phyloP scores from a whole-genome alignment of 805 yeast species.

The Peterozyma xylosa region DNA sequence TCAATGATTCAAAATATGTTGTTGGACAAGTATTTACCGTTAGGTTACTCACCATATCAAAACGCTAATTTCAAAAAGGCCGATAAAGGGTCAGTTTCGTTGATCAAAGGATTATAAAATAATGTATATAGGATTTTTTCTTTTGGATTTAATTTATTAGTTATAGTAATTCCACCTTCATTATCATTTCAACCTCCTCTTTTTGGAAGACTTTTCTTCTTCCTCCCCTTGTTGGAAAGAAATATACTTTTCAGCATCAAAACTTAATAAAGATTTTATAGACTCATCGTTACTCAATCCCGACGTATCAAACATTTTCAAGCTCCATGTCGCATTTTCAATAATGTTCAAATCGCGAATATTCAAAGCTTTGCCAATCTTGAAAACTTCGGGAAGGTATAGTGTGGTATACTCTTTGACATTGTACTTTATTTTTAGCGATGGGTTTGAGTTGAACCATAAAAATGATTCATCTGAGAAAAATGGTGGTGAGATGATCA shows the following conservation, averaged over 20 bases:
- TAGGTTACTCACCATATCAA: constrained; percentile 37
- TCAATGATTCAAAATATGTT: constrained; percentile 71
- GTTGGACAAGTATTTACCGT: constrained; percentile 60
- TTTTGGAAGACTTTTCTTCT: background rate
- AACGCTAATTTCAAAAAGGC: constrained; percentile 5
- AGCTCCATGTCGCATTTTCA: constrained; percentile 9
- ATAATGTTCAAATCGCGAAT: constrained; percentile 5
- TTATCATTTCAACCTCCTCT: background rate
- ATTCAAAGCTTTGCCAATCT: background rate
- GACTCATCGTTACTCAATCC: too few relatives aligned
- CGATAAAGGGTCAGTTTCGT: constrained; percentile 2
- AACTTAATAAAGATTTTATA: too few relatives aligned
- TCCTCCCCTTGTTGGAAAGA: background rate
- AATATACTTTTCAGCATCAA: too few relatives aligned
- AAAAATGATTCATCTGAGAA: constrained; percentile 41
- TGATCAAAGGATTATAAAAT: constrained; percentile 3
- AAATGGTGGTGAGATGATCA: constrained; percentile 29
- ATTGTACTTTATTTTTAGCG: constrained; percentile 29
- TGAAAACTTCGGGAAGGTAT: constrained; percentile 16
- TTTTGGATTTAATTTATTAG: background rate
- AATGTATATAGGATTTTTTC: background rate
- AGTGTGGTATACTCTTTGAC: constrained; percentile 33
- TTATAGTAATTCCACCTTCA: too few relatives aligned
- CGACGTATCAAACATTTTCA: background rate
- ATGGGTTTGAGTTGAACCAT: constrained; percentile 22